Base-by-base conservation (phyloP, 1,139 yeast species). In the Geotrichum australiense region DNA sequence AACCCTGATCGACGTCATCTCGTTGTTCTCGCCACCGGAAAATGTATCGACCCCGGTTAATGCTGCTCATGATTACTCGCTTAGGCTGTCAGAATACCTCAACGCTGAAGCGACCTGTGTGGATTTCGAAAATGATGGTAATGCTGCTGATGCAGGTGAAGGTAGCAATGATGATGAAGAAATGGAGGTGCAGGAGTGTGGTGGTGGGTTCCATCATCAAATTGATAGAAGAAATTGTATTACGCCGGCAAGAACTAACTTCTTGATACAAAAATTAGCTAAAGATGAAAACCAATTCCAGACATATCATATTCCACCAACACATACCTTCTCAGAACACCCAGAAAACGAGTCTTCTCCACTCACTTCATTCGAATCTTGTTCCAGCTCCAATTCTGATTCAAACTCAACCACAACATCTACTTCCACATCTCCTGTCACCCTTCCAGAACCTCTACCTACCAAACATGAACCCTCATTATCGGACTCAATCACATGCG, bases 1-100 rank as follows among this genome's bases (percentile, higher is more conserved):
- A 29, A 31, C 15, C 35, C 14, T 10, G 19, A 31, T 31, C 11
- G 35, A 31, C n/a, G 11, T 31, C 4, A 10, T 31, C 24, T 25
- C 19, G 12, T 12, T 31, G 5, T 20, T 31, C 14, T 6, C 21
- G 12, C 31, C 11, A 10, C 19, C 32, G 4, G 33, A 18, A 19
- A 14, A 18, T 15, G 5, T 36, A n/a, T n/a, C n/a, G 27, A 24
- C 43, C 3, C 47, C 47, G 2, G 42, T 43, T 15, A 40, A 43
- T 23, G 44, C 39, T 11, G 14, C 41, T 4, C 42, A 40, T 15
- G 47, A 43, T 15, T 43, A 37, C 18, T 43, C 47, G n/a, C 20
- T 43, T 8, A 37, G 31, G 18, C 37, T 43, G 15, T 26, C 40
- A 14, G 40, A 43, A 16, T 37, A 39, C 11, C 19, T 43, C n/a